These are phyloP conservation scores for Fragaria nilgerrensis DNA, from an alignment of 306 rosid genomes.

Conservation along the genomic window DNA sequence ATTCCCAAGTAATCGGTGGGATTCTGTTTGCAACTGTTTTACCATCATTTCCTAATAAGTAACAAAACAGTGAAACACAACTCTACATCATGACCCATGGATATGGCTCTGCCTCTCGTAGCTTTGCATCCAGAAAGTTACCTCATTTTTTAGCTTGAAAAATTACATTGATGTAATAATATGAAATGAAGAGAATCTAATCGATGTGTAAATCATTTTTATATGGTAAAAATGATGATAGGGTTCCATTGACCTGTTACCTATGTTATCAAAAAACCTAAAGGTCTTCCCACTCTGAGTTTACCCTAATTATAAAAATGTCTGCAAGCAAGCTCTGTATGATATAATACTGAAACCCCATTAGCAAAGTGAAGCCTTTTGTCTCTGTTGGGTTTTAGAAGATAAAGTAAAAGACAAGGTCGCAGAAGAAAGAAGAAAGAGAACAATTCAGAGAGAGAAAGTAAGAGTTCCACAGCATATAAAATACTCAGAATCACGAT, in stretches of 20 bases:
- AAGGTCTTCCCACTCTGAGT: conserved; percentile 34
- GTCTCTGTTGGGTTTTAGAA: conserved; percentile 29
- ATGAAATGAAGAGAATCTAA: not conserved
- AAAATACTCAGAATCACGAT: conserved; percentile 35
- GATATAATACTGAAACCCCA: not conserved
- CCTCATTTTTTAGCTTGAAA: not conserved
- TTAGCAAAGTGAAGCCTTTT: conserved; percentile 27
- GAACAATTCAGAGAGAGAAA: conserved; percentile 17
- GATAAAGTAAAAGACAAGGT: conserved; percentile 48
- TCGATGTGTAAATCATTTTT: not conserved
- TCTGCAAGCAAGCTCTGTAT: conserved; percentile 14
- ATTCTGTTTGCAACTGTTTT: conserved; percentile 12
- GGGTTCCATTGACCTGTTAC: conserved; percentile 28
- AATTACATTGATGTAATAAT: not conserved
- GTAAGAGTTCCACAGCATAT: conserved; percentile 13
- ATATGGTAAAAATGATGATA: not conserved
- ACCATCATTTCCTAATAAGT: not conserved
- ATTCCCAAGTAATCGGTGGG: conserved; percentile 18
- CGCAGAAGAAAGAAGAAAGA: conserved; percentile 30
- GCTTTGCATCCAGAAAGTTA: not conserved
- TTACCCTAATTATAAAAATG: conserved; percentile 3
- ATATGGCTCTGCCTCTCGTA: not conserved
- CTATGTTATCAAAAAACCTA: conserved; percentile 4
- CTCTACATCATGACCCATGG: not conserved
- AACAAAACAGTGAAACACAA: not conserved